Percentiles rank a stretch among this genome's conserved stretches.
phyloP scores from a whole-genome alignment of 371 early-diverging fungal species.

The Rhizopus microsporus region DNA sequence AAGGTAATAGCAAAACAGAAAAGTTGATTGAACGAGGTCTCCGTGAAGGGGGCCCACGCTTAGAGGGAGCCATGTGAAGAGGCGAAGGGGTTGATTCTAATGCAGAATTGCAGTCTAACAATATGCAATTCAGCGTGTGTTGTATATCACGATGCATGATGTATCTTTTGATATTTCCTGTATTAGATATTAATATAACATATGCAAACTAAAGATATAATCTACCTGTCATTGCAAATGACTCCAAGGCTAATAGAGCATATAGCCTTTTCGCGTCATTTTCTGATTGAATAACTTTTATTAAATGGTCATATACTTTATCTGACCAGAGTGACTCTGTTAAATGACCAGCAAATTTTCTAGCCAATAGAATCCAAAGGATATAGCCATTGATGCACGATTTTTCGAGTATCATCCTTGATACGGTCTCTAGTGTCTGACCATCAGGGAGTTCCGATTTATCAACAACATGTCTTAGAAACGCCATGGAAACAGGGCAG shows the following conservation, averaged over 20 bases:
- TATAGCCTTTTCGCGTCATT: constrained; percentile 11
- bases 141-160: constrained; percentile 15
- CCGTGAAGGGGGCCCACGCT: too few species aligned
- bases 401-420: constrained; percentile 55
- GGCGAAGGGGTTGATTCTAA: not conserved
- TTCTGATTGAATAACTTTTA: constrained; percentile 8
- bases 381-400: constrained; percentile 81
- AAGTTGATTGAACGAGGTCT: too few species aligned
- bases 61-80: not conserved
- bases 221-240: constrained; percentile 49
- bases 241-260: constrained; percentile 42
- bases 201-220: not conserved
- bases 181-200: not conserved
- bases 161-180: constrained; percentile 29
- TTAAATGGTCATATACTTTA: constrained; percentile 30
- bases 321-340: constrained; percentile 35
- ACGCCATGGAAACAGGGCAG: constrained; percentile 52
- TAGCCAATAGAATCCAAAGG: constrained; percentile 54
- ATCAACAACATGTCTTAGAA: constrained; percentile 57
- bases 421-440: constrained; percentile 16
- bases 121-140: constrained; percentile 6
- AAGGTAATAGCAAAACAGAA: too few species aligned
- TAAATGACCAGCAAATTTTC: constrained; percentile 45
- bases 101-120: not conserved
- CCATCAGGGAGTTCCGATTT: constrained; percentile 45